These are phyloP conservation scores for Conticribra weissflogii DNA, from an alignment of 108 stramenopile genomes.

Conservation along the genomic window DNA sequence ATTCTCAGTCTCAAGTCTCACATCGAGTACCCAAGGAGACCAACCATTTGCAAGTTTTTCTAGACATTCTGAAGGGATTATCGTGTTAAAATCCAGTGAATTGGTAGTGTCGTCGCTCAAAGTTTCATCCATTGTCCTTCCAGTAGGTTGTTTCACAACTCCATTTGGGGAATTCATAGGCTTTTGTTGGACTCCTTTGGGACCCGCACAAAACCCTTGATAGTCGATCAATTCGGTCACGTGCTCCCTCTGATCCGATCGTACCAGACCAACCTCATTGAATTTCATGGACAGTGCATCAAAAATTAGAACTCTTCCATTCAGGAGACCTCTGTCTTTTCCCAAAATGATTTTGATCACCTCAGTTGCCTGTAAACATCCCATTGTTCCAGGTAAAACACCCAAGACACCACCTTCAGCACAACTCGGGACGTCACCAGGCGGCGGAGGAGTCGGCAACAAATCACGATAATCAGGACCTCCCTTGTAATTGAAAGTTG, in stretches of 20 bases:
- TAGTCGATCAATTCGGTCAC: constrained; percentile 82
- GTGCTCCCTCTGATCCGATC: constrained; percentile 43
- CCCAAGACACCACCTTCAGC: constrained; percentile 97
- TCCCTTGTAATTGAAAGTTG: constrained; percentile 77
- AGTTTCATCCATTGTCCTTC: constrained; percentile 86
- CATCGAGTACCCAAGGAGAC: constrained; percentile 93
- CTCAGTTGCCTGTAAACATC: constrained; percentile 94
- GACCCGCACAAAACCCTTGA: constrained; percentile 86
- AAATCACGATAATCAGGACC: constrained; percentile 92
- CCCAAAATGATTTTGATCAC: constrained; percentile 86
- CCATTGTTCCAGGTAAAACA: constrained; percentile 93
- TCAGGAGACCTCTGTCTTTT: constrained; percentile 60
- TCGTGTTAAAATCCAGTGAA: constrained; percentile 55
- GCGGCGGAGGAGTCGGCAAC: constrained; percentile 89
- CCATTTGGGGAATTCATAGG: not conserved
- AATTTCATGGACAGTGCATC: constrained; percentile 88
- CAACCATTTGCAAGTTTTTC: constrained; percentile 80
- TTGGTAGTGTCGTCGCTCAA: constrained; percentile 29
- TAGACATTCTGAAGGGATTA: constrained; percentile 73
- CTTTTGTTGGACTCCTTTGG: constrained; percentile 40
- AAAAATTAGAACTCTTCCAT: constrained; percentile 80
- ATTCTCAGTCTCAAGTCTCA: constrained; percentile 88
- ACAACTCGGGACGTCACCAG: constrained; percentile 92
- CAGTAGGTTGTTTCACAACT: constrained; percentile 18
- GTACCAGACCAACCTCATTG: constrained; percentile 65